These are phyloP conservation scores for Lasiosphaeria ovina DNA, from an alignment of 495 filamentous ascomycete genomes.

Conservation along the genomic window DNA sequence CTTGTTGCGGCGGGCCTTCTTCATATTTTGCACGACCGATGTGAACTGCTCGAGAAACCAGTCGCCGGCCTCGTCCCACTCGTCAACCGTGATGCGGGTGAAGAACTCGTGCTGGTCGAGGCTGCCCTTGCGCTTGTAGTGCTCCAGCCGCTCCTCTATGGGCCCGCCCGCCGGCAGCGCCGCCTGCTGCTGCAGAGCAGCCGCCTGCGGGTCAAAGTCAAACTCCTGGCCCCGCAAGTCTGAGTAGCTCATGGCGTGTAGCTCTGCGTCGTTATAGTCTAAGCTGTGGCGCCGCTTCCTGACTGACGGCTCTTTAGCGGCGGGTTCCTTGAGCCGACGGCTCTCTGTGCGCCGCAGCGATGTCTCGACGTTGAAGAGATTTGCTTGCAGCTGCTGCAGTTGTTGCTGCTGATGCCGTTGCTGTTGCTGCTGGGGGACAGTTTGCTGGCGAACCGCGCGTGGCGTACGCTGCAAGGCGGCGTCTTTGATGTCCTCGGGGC, in stretches of 20 bases:
- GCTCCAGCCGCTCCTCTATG: slow-evolving; percentile 44
- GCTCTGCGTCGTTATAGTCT: slow-evolving; percentile 54
- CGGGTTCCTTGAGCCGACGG: slow-evolving; percentile 29
- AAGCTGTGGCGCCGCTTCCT: slow-evolving; percentile 40
- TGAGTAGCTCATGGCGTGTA: slow-evolving; percentile 53
- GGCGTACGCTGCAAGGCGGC: slow-evolving; percentile 24
- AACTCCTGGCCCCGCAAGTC: slow-evolving; percentile 55
- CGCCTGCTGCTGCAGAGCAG: slow-evolving; percentile 25
- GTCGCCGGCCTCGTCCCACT: slow-evolving; percentile 84
- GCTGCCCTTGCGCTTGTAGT: slow-evolving; percentile 38
- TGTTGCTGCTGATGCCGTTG: slow-evolving; percentile 7
- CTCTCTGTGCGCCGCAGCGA: slow-evolving; percentile 32
- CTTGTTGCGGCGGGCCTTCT: slow-evolving; percentile 60
- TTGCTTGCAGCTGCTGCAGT: slow-evolving; percentile 10
- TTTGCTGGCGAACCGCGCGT: slow-evolving; percentile 16
- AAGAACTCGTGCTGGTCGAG: slow-evolving; percentile 62
- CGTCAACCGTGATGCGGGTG: slow-evolving; percentile 58
- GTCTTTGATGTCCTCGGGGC: slow-evolving; percentile 23
- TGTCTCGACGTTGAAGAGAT: slow-evolving; percentile 8
- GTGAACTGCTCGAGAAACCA: slow-evolving; percentile 71
- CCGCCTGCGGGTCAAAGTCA: slow-evolving; percentile 49
- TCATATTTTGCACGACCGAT: slow-evolving; percentile 61
- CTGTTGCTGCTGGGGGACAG: slow-evolving; percentile 8
- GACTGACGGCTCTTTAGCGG: slow-evolving; percentile 6
- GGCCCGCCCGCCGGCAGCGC: slow-evolving; percentile 14